Base-by-base conservation (phyloP, 768 basidiomycete species). In the Pseudohyphozyma bogoriensis region DNA sequence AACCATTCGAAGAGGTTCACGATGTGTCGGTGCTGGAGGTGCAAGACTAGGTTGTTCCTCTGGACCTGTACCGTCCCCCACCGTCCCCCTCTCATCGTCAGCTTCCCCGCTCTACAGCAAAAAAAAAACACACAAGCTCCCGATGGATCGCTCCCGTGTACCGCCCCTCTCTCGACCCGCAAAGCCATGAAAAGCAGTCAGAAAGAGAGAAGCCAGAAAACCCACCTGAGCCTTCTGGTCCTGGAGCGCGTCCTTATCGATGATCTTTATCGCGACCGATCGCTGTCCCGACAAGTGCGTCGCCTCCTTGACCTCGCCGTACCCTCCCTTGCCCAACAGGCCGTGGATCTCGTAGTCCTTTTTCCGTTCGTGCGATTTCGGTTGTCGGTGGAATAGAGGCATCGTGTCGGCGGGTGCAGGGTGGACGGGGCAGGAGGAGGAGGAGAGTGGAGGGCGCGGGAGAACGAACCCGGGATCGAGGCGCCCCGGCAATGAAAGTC, bases 261-360 rank as follows among this genome's bases (percentile, higher is more conserved):
- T 59, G 45, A 66, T 62, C 55, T 66, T 66, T 60, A 66, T 59
- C 11, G 64, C 64, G 24, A 66, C 60, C 58, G 58, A 49, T 15
- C 6, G 6, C 4, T 58, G 58, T 15, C 40, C 51, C 16, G 59
- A 60, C 22, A 59, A 28, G 7, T 28, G 28, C 2, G 42, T 55
- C 18, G 64, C 64, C 31, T 16, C n/a, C 55, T 62, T 66, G 55
- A 66, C 64, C 22, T 56, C 58, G 9, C 60, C 64, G 29, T 58
- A 66, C 0, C 64, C 64, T 4, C 64, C 64, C 2, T 56, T 62
- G 55, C 31, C 28, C 42, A 20, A 31, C 22, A 12, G 31, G 16
- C 13, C 26, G 28, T 20, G 28, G 50, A 51, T 22, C 4, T 51
- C 28, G 20, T 31, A 28, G 20, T 15, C 40, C 40, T 42, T 42